phyloP scores from a whole-genome alignment of 139 green algal genomes.

The Yamagishiella unicocca region DNA sequence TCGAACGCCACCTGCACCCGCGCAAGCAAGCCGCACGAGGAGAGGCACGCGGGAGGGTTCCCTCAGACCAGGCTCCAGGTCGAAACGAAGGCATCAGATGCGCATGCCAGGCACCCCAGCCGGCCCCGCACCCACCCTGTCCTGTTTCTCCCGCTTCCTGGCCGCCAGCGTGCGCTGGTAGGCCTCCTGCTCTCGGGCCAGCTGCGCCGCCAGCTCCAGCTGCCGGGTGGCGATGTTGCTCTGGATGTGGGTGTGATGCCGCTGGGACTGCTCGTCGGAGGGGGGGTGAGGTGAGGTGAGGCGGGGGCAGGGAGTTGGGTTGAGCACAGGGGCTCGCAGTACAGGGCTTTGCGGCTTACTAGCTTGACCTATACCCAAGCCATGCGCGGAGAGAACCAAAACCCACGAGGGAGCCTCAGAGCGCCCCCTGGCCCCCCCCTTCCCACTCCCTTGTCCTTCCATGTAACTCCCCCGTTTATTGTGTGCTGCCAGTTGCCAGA shows the following conservation, averaged over 20 bases:
- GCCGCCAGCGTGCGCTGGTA: constrained; percentile 40
- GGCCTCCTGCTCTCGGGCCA: constrained; percentile 65
- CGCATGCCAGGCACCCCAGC: not conserved
- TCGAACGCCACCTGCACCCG: constrained; percentile 57
- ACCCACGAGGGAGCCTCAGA: too few relatives aligned
- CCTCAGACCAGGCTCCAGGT: too few relatives aligned
- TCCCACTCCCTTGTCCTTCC: not conserved
- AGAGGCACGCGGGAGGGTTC: not conserved
- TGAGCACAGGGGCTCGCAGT: not conserved
- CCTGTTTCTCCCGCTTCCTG: constrained; percentile 23
- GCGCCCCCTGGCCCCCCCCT: too few relatives aligned
- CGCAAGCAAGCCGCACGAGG: not conserved
- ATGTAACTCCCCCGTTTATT: too few relatives aligned
- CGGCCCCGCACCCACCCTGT: not conserved
- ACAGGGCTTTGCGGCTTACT: too few relatives aligned
- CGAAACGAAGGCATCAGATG: too few relatives aligned
- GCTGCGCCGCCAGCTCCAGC: constrained; percentile 52
- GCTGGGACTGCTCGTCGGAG: not conserved
- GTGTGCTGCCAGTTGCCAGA: too few relatives aligned
- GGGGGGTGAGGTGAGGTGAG: not conserved
- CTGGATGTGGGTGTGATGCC: constrained; percentile 39
- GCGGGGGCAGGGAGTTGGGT: not conserved
- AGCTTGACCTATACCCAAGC: too few relatives aligned
- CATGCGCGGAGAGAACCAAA: too few relatives aligned
- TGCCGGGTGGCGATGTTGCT: constrained; percentile 51